A percentile compares a stretch with the other conserved stretches of the same genome.
Evolutionary conservation across 2,329 filamentous ascomycete genomes (phyloP).

Genomic region (Ophiostoma tasmaniense): DNA sequence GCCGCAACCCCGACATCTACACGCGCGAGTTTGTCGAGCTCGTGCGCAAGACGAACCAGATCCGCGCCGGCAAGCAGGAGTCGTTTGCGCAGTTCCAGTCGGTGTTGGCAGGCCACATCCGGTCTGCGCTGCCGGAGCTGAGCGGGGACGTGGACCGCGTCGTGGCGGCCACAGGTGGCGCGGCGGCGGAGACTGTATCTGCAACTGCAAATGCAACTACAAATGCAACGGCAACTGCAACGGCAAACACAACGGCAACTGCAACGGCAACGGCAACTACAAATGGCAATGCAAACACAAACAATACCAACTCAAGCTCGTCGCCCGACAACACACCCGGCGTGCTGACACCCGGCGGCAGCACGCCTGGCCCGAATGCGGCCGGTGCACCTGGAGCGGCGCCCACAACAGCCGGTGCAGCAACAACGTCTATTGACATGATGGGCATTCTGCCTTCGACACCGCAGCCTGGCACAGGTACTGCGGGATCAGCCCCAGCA

Average conservation of each 20-base stretch:
- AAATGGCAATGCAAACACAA: background rate
- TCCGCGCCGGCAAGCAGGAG: slow-evolving; percentile 54
- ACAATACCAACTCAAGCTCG: slow-evolving; percentile 3
- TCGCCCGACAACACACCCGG: slow-evolving; percentile 3
- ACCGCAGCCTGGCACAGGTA: slow-evolving; percentile 11
- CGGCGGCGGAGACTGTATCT: background rate
- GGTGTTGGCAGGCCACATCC: slow-evolving; percentile 51
- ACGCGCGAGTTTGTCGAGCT: slow-evolving; percentile 66
- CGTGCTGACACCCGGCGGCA: background rate
- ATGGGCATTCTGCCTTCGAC: slow-evolving; percentile 19
- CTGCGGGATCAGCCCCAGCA: background rate
- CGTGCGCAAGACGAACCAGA: slow-evolving; percentile 56
- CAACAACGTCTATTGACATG: slow-evolving; percentile 14
- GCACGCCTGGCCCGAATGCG: slow-evolving; percentile 4
- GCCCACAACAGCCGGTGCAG: background rate
- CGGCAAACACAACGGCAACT: background rate
- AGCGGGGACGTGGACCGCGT: slow-evolving; percentile 44
- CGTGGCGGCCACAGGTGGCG: slow-evolving; percentile 35
- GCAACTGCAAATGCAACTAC: background rate
- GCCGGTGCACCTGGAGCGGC: background rate
- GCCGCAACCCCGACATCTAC: slow-evolving; percentile 66
- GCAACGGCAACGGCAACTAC: background rate
- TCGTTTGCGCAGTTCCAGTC: slow-evolving; percentile 56
- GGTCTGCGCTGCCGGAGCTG: slow-evolving; percentile 51
- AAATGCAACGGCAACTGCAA: background rate